These are phyloP conservation scores for Coemansia sp. DNA, from an alignment of 192 early-diverging fungal genomes.

Conservation along the genomic window DNA sequence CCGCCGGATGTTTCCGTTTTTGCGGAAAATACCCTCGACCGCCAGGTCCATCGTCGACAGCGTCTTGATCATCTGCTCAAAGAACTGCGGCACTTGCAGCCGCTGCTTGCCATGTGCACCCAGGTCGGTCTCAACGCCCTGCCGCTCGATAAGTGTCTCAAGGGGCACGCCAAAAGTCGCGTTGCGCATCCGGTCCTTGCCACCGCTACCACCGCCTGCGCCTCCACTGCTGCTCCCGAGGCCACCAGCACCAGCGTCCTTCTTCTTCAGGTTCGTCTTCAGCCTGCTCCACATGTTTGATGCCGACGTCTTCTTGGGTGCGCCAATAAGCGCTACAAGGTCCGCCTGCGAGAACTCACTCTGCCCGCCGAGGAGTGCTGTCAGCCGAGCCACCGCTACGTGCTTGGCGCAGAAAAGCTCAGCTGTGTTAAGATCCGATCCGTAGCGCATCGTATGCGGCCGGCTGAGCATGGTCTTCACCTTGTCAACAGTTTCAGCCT, in stretches of 20 bases:
- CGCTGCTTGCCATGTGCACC: slow-evolving; percentile 60
- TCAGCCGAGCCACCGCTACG: slow-evolving; percentile 73
- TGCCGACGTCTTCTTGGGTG: slow-evolving; percentile 62
- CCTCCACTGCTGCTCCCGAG: slow-evolving; percentile 11
- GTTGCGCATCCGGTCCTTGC: slow-evolving; percentile 54
- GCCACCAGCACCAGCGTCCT: slow-evolving; percentile 32
- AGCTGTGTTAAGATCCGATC: slow-evolving; percentile 62
- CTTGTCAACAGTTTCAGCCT: slow-evolving; percentile 36
- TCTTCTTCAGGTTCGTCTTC: slow-evolving; percentile 62
- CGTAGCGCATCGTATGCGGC: slow-evolving; percentile 48
- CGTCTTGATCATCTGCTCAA: slow-evolving; percentile 75
- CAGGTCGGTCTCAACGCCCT: slow-evolving; percentile 78
- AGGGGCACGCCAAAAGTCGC: slow-evolving; percentile 92
- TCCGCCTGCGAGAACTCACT: slow-evolving; percentile 70
- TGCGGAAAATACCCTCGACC: slow-evolving; percentile 94
- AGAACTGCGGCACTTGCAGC: slow-evolving; percentile 78
- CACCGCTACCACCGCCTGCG: slow-evolving; percentile 6
- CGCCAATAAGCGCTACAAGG: slow-evolving; percentile 72
- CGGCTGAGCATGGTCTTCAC: slow-evolving; percentile 51
- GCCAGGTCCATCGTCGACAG: slow-evolving; percentile 74
- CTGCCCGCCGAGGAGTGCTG: slow-evolving; percentile 61
- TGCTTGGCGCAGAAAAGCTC: slow-evolving; percentile 83
- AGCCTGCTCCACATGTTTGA: slow-evolving; percentile 70
- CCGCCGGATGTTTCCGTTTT: slow-evolving; percentile 96
- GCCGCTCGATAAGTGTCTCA: slow-evolving; percentile 77